Conservation (phyloP, 805 yeast genomes). For the Kluyveromyces aestuarii region DNA sequence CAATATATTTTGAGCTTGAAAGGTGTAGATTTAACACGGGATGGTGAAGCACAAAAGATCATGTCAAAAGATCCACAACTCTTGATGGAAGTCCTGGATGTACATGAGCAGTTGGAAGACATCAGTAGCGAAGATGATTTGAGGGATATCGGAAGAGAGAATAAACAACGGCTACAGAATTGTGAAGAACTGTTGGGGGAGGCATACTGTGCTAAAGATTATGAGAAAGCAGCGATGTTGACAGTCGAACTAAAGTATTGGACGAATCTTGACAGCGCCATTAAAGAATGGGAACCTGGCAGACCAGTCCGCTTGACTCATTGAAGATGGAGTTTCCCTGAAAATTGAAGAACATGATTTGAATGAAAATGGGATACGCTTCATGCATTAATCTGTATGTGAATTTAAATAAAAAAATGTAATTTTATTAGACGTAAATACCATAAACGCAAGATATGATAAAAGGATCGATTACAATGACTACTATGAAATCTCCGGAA, state of each 20-base stretch:
- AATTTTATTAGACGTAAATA: background rate
- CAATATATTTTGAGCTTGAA: conserved; percentile 42
- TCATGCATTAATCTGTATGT: background rate
- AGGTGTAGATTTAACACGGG: conserved; percentile 49
- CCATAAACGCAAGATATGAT: background rate
- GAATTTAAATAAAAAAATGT: background rate
- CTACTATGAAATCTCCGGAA: background rate
- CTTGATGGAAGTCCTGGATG: conserved; percentile 70
- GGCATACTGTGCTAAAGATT: conserved; percentile 39
- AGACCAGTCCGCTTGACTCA: conserved; percentile 58
- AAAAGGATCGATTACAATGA: background rate
- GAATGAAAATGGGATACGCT: background rate
- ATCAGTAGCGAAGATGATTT: conserved; percentile 53
- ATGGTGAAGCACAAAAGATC: conserved; percentile 39
- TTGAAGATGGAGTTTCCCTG: conserved; percentile 18
- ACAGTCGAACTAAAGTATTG: conserved; percentile 76
- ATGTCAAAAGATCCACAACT: conserved; percentile 45
- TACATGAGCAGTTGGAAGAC: conserved; percentile 74
- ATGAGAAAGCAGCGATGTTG: conserved; percentile 51
- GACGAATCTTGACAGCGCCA: conserved; percentile 64
- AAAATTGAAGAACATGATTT: background rate
- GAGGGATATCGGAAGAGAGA: conserved; percentile 41
- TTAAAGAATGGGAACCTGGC: conserved; percentile 73
- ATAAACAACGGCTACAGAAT: conserved; percentile 43
- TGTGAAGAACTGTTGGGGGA: conserved; percentile 38